Percentiles rank a stretch among this genome's conserved stretches.
Evolutionary conservation across 2,329 filamentous ascomycete species (phyloP).

Genomic region (Alternaria conjuncta): DNA sequence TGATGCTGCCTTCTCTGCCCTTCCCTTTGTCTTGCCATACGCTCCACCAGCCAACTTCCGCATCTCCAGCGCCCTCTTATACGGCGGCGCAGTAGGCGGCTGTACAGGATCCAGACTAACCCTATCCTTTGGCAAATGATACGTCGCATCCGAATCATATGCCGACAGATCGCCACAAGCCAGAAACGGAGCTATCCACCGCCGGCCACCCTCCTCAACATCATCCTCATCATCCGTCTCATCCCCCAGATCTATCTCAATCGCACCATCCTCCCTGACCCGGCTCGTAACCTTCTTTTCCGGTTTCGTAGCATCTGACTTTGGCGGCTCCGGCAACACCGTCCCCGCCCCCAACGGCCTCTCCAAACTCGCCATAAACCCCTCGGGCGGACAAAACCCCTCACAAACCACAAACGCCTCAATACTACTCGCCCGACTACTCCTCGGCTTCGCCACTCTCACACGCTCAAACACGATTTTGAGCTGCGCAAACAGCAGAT

Average conservation of each 20-base stretch:
- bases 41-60: slow-evolving; percentile 76
- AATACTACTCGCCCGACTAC: slow-evolving; percentile 92
- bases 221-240: slow-evolving; percentile 49
- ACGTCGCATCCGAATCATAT: slow-evolving; percentile 95
- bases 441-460: slow-evolving; percentile 89
- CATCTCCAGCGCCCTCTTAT: slow-evolving; percentile 88
- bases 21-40: slow-evolving; percentile 71
- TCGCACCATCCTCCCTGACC: slow-evolving; percentile 55
- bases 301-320: not conserved
- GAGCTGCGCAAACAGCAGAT: slow-evolving; percentile 90
- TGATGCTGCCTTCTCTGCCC: not conserved
- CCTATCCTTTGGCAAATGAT: slow-evolving; percentile 84
- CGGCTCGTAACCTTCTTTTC: slow-evolving; percentile 32
- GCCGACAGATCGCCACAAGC: slow-evolving; percentile 95
- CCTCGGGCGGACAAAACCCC: slow-evolving; percentile 80
- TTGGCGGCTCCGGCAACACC: slow-evolving; percentile 53
- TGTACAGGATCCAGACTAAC: slow-evolving; percentile 91
- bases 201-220: slow-evolving; percentile 54
- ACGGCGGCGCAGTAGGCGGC: slow-evolving; percentile 93
- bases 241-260: slow-evolving; percentile 56
- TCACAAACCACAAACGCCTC: slow-evolving; percentile 97
- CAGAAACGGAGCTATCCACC: slow-evolving; percentile 94
- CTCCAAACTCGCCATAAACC: slow-evolving; percentile 77
- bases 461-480: slow-evolving; percentile 89
- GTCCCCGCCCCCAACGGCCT: slow-evolving; percentile 73